phyloP scores from a whole-genome alignment of 257 asterid genomes.

The Primulina tabacum region DNA sequence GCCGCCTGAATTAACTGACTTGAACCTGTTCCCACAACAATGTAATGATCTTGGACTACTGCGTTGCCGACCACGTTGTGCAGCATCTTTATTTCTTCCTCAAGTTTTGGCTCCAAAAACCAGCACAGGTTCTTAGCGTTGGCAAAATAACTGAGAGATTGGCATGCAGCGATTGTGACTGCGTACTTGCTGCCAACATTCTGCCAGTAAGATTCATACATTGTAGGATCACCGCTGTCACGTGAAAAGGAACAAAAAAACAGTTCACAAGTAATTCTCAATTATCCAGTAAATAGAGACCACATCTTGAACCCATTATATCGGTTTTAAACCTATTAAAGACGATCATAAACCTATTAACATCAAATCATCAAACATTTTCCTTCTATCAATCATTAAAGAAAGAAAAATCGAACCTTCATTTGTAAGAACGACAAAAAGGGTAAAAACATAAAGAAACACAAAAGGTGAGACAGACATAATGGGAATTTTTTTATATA shows the following conservation, averaged over 20 bases:
- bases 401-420: not conserved
- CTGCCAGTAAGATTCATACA: slow-evolving; percentile 47
- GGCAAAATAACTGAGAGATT: slow-evolving; percentile 71
- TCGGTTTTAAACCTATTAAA: not conserved
- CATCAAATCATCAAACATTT: too few species aligned
- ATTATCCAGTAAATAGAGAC: not conserved
- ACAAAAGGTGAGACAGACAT: not conserved
- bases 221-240: slow-evolving; percentile 48
- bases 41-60: slow-evolving; percentile 36
- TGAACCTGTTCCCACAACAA: slow-evolving; percentile 78
- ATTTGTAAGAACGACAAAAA: not conserved
- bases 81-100: slow-evolving; percentile 48
- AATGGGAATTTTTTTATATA: not conserved
- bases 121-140: slow-evolving; percentile 50
- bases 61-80: slow-evolving; percentile 68
- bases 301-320: not conserved
- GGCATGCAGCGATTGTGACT: slow-evolving; percentile 35
- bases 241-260: not conserved
- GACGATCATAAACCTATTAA: too few species aligned
- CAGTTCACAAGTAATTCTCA: not conserved
- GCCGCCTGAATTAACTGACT: slow-evolving; percentile 80
- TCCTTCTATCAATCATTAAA: too few species aligned
- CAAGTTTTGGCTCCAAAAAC: slow-evolving; percentile 77
- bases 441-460: not conserved
- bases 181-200: slow-evolving; percentile 29